Conservation (phyloP, 495 filamentous ascomycete genomes). For the Tuber brumale region DNA sequence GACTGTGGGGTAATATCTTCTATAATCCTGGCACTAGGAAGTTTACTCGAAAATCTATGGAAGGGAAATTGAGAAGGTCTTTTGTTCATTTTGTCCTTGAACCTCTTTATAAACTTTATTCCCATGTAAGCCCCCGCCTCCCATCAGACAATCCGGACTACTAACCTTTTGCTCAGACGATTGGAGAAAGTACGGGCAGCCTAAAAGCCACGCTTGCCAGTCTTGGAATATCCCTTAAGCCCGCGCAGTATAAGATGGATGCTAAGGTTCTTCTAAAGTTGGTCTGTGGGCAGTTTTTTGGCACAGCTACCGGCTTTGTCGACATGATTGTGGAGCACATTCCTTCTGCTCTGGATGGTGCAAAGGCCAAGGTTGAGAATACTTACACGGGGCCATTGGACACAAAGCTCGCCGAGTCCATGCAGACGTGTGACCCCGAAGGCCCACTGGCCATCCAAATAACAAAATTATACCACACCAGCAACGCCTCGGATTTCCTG, state of each 20-base stretch:
- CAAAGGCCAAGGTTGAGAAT: slow-evolving; percentile 64
- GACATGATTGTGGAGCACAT: slow-evolving; percentile 91
- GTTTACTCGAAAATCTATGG: slow-evolving; percentile 79
- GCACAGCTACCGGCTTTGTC: slow-evolving; percentile 79
- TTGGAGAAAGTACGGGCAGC: slow-evolving; percentile 83
- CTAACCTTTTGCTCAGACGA: slow-evolving; percentile 48
- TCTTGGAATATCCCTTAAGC: slow-evolving; percentile 79
- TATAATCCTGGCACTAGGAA: slow-evolving; percentile 84
- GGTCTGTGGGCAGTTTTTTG: slow-evolving; percentile 94
- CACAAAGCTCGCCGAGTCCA: slow-evolving; percentile 70
- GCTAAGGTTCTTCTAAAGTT: slow-evolving; percentile 81
- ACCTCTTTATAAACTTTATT: slow-evolving; percentile 95
- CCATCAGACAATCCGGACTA: neutral
- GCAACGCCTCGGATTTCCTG: slow-evolving; percentile 80
- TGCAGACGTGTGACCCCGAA: slow-evolving; percentile 76
- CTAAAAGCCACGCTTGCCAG: slow-evolving; percentile 71
- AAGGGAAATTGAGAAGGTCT: slow-evolving; percentile 71
- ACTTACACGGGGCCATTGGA: slow-evolving; percentile 97
- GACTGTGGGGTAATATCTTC: slow-evolving; percentile 96
- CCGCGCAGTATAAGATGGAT: slow-evolving; percentile 81
- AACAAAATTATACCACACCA: slow-evolving; percentile 83
- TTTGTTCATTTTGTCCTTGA: slow-evolving; percentile 95
- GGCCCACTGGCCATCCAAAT: slow-evolving; percentile 85
- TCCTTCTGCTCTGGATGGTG: slow-evolving; percentile 77
- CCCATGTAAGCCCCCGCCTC: slow-evolving; percentile 51